Evolutionary conservation across 495 filamentous ascomycete genomes (phyloP).

Genomic region (Penicillium crystallinum): DNA sequence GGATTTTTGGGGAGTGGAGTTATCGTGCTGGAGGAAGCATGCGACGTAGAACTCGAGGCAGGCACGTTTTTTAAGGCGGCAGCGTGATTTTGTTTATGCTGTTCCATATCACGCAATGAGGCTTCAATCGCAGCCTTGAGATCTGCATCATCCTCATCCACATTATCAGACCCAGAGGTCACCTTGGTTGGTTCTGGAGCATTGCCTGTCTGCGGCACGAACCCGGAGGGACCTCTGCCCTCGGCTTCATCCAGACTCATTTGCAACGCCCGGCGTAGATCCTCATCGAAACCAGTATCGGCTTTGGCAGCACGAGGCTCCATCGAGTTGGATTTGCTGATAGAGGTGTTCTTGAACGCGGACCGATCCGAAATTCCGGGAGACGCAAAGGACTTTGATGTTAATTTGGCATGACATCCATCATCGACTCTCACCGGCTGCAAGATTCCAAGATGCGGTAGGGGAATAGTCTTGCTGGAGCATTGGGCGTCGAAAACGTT

Average conservation of each 20-base stretch:
- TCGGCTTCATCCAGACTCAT: slow-evolving; percentile 96
- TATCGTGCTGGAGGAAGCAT: slow-evolving; percentile 20
- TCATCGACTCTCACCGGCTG: slow-evolving; percentile 95
- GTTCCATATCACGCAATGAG: slow-evolving; percentile 95
- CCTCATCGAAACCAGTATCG: slow-evolving; percentile 88
- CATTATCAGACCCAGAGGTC: slow-evolving; percentile 28
- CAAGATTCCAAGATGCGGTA: slow-evolving; percentile 89
- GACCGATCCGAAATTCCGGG: slow-evolving; percentile 40
- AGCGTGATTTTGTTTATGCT: slow-evolving; percentile 89
- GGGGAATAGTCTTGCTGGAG: slow-evolving; percentile 78
- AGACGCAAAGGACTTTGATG: slow-evolving; percentile 56
- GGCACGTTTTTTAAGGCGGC: slow-evolving; percentile 66
- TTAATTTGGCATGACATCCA: slow-evolving; percentile 87
- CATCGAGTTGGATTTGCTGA: slow-evolving; percentile 59
- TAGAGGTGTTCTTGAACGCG: slow-evolving; percentile 47
- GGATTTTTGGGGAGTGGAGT: slow-evolving; percentile 71
- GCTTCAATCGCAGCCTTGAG: slow-evolving; percentile 94
- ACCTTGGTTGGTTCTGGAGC: slow-evolving; percentile 38
- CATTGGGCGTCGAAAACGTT: slow-evolving; percentile 94
- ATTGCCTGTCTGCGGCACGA: slow-evolving; percentile 58
- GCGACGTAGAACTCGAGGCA: slow-evolving; percentile 31
- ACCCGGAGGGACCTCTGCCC: slow-evolving; percentile 63
- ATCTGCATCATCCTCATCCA: slow-evolving; percentile 74
- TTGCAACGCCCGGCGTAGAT: slow-evolving; percentile 83
- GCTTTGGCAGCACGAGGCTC: slow-evolving; percentile 83